Base-by-base conservation (phyloP, 371 early-diverging fungal species). In the Haplosporangium sp. region DNA sequence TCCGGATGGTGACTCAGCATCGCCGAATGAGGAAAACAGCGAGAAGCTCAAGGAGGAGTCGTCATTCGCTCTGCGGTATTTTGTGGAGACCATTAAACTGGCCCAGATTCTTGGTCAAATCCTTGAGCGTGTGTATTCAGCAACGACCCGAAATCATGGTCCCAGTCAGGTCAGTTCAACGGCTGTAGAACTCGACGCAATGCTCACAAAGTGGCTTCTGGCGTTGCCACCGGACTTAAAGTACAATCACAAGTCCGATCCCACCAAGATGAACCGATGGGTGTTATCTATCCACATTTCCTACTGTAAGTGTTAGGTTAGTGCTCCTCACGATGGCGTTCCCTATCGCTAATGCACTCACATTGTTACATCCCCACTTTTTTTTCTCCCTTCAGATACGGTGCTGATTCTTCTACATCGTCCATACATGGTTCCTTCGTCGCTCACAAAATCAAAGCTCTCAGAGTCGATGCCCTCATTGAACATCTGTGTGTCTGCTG, bases 351-450 rank as follows among this genome's bases (percentile, higher is more conserved):
- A 29, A 29, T 29, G 29, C 29, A 29, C 29, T 29, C 29, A 29
- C 29, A 29, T 4, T 29, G 29, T 29, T 29, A 46, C 46, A 46
- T 10, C 36, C 14, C 21, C 23, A 18, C 10, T 55, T 16, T 29
- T 52, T 53, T 9, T 38, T 46, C 4, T 20, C 8, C n/a, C 8
- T 43, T 6, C 65, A 74, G 80, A 86, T 43, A 84, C 89, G 12
- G 68, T 85, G 10, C 63, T 88, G n/a, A 86, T 87, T 37, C 62
- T 89, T 10, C 67, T 89, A 11, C 89, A 89, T 63, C 75, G 89
- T 21, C 88, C 89, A 0, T 87, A 83, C 62, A 89, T 89, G 81
- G 55, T 73, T 7, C 80, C 80, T 6, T 61, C 73, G 9, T 62
- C 69, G 16, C 46, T 69, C 7, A 79, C 80, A 55, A 79, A 69